Evolutionary conservation across 495 filamentous ascomycete genomes (phyloP), one percentile per base, ranked within the genome.

Genomic region (Physcia stellaris): DNA sequence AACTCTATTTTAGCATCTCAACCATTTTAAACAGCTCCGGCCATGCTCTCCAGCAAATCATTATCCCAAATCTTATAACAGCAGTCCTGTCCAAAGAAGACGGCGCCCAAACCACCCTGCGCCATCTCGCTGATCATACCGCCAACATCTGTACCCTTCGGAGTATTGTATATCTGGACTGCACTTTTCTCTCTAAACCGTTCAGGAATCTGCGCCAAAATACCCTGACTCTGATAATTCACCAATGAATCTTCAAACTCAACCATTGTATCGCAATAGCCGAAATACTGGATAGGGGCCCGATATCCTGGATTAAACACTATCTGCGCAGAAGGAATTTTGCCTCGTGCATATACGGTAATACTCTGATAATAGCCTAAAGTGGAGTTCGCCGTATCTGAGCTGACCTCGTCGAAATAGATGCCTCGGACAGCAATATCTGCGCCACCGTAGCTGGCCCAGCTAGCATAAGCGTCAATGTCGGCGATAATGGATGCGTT

Each of bases 371-470:
- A 50, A 40, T 63, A 63, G 0, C 51, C 53, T 27, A 50, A 52
- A 26, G 45, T 47, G 15, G 39, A 50, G 0, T 45, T 13, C 11
- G 52, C 45, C 35, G 58, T 52, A 6, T 50, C 49, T 17, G 50
- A 49, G 2, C 57, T 53, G 3, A 58, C 54, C 23, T 68, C 62
- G 40, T 68, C 65, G 49, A 67, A 65, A 54, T 66, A 71, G 19
- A 70, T 66, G 4, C 67, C 67, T 2, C 52, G 47, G 18, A 69
- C 43, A 6, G 48, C 35, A 18, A 66, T 56, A 24, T 59, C 47
- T 11, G 57, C 45, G 4, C 39, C 42, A 4, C 31, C 40, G 24
- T 57, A 53, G 11, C 24, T 40, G 2, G 51, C 21, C 67, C 68
- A 71, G 15, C 45, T 46, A 2, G 57, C 50, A 43, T 70, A 73